These are phyloP conservation scores for Heliosperma pusillum DNA, from an alignment of 148 eudicot species.

Conservation along the genomic window DNA sequence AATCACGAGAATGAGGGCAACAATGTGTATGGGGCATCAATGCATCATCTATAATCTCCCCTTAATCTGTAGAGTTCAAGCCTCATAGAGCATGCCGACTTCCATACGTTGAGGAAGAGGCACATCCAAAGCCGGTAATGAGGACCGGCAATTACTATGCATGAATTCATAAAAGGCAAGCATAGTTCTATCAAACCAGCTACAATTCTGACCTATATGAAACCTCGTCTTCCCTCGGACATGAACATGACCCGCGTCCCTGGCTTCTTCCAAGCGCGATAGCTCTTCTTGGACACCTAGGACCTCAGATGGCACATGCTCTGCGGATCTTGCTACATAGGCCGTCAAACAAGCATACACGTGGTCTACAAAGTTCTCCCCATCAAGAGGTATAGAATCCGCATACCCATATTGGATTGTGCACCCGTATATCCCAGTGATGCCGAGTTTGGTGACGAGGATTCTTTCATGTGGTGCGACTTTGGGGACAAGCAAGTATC, in stretches of 20 bases:
- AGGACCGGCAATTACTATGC: slow-evolving; percentile 65
- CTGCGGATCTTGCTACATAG: slow-evolving; percentile 30
- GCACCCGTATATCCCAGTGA: slow-evolving; percentile 54
- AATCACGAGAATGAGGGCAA: background rate
- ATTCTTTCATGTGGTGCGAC: slow-evolving; percentile 48
- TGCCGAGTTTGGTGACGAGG: slow-evolving; percentile 35
- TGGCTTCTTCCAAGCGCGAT: slow-evolving; percentile 42
- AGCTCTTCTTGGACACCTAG: slow-evolving; percentile 35
- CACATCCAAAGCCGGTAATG: slow-evolving; percentile 49
- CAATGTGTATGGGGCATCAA: too few relatives aligned
- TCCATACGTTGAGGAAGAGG: slow-evolving; percentile 45
- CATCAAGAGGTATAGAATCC: slow-evolving; percentile 47
- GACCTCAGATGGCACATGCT: background rate
- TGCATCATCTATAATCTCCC: background rate
- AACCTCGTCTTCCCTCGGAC: slow-evolving; percentile 69
- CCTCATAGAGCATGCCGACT: slow-evolving; percentile 58
- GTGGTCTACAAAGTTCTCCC: slow-evolving; percentile 44
- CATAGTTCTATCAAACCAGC: slow-evolving; percentile 59
- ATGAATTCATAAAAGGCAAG: slow-evolving; percentile 57
- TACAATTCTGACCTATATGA: slow-evolving; percentile 38
- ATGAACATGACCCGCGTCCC: slow-evolving; percentile 53
- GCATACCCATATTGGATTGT: slow-evolving; percentile 62
- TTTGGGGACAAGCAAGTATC: slow-evolving; percentile 52
- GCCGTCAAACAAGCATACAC: slow-evolving; percentile 35
- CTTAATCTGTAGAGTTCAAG: slow-evolving; percentile 23